Conservation (phyloP, 768 basidiomycete species). For the Pleurotus sapidus region DNA sequence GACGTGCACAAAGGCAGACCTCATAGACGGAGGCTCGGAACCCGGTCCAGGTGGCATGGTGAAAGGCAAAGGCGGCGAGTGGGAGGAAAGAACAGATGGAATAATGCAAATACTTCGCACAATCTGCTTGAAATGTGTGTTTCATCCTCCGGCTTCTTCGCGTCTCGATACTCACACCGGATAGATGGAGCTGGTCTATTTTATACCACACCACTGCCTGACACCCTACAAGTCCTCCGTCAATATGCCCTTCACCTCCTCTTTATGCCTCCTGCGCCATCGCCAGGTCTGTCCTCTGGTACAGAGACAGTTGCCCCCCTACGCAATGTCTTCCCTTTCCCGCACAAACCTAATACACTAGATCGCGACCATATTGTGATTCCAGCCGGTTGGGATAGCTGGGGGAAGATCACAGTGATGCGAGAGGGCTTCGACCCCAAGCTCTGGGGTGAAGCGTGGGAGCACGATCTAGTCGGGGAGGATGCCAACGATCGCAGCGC, state of each 20-base stretch:
- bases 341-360: slow-evolving; percentile 83
- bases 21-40: slow-evolving; percentile 82
- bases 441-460: slow-evolving; percentile 78
- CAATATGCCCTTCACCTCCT: slow-evolving; percentile 83
- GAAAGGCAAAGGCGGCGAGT: slow-evolving; percentile 87
- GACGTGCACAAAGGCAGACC: slow-evolving; percentile 88
- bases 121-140: slow-evolving; percentile 83
- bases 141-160: background rate
- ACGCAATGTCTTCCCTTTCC: slow-evolving; percentile 84
- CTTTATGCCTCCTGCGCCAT: slow-evolving; percentile 74
- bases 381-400: slow-evolving; percentile 97
- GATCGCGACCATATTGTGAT: slow-evolving; percentile 92
- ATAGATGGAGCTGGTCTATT: slow-evolving; percentile 90
- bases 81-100: slow-evolving; percentile 95
- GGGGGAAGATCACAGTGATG: slow-evolving; percentile 91
- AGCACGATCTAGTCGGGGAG: slow-evolving; percentile 57
- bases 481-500: slow-evolving; percentile 56
- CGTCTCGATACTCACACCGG: background rate
- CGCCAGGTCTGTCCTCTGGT: slow-evolving; percentile 55
- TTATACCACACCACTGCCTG: slow-evolving; percentile 82
- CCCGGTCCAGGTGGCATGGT: slow-evolving; percentile 81
- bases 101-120: slow-evolving; percentile 94
- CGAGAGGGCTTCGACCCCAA: slow-evolving; percentile 90
- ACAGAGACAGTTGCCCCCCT: slow-evolving; percentile 66
- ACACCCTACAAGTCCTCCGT: slow-evolving; percentile 71